Evolutionary conservation across 2,329 filamentous ascomycete genomes (phyloP), one percentile per base, ranked within the genome.

Genomic region (Trichoderma sp.): DNA sequence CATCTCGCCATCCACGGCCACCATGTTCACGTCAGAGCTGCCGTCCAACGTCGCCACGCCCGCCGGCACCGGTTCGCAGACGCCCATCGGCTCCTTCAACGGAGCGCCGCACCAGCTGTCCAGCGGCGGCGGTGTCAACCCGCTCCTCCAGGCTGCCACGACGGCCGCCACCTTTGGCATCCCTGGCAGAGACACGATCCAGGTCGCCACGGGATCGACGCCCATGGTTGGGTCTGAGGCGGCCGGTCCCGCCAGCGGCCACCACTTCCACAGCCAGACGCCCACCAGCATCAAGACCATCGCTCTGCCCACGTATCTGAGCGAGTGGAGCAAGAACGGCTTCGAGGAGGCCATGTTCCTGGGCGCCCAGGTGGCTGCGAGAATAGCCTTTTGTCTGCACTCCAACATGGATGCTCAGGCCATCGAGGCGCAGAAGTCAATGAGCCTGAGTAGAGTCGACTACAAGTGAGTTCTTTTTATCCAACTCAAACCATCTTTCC

Each of bases 1-100:
- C 68, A 91, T 99, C 75, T 97, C 95, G 2, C 96, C 96, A 0
- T 95, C 92, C 32, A 95, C 94, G 1, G 94, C 94, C 65, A 98
- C 95, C 55, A 98, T 98, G 78, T 98, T 98, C 86, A 97, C 95
- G 43, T 97, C 94, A 26, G 96, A 99, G 81, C 90, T 98, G 47
- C 96, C 96, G 8, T 98, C 94, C 9, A 95, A 96, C 82, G 89
- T 98, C 79, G 94, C 93, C 34, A 98, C 96, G 0, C 96, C 96
- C 1, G 88, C 92, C 12, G 95, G 94, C 23, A 98, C 95, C 1
- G 95, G 95, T 39, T 90, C 94, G 17, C 96, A 97, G 81, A 98
- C 95, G 1, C 97, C 96, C 0, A 93, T 93, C 2, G 87, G 84
- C 76, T 88, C 84, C 74, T 88, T 84, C 79, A 85, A 80, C 78